Conservation (phyloP, 306 rosid genomes). For the Arachis stenosperma region DNA sequence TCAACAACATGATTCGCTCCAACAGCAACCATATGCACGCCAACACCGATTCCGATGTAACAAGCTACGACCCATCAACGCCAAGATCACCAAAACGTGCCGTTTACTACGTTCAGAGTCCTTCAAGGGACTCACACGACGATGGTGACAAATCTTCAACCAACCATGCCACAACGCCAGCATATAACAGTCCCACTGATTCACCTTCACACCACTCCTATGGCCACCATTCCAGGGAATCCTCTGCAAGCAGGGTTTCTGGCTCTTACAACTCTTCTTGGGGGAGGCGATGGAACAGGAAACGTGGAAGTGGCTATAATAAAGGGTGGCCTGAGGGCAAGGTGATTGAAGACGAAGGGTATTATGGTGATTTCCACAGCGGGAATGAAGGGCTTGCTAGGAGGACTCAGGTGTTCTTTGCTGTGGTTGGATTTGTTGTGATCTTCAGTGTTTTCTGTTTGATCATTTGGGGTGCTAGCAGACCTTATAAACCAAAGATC, state of each 20-base stretch:
- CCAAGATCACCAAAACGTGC: slow-evolving; percentile 71
- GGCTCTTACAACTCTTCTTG: slow-evolving; percentile 51
- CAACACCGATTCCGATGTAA: slow-evolving; percentile 75
- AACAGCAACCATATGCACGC: slow-evolving; percentile 53
- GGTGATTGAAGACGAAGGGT: slow-evolving; percentile 76
- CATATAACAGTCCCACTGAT: slow-evolving; percentile 60
- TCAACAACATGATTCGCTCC: slow-evolving; percentile 50
- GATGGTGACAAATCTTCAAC: slow-evolving; percentile 74
- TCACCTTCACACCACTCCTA: slow-evolving; percentile 78
- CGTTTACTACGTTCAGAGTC: slow-evolving; percentile 75
- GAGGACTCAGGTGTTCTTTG: slow-evolving; percentile 57
- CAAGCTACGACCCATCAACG: slow-evolving; percentile 68
- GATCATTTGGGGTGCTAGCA: slow-evolving; percentile 71
- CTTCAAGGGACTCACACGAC: slow-evolving; percentile 78
- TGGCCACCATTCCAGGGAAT: slow-evolving; percentile 66
- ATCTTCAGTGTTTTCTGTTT: slow-evolving; percentile 69
- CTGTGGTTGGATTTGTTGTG: slow-evolving; percentile 52
- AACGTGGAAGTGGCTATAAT: slow-evolving; percentile 32
- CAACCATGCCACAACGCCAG: slow-evolving; percentile 56
- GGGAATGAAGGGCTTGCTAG: slow-evolving; percentile 48
- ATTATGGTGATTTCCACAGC: slow-evolving; percentile 43
- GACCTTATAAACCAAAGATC: slow-evolving; percentile 58
- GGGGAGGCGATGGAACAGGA: slow-evolving; percentile 45
- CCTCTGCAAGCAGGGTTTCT: slow-evolving; percentile 75
- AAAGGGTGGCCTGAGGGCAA: slow-evolving; percentile 69